Base-by-base conservation (phyloP, 2,329 filamentous ascomycete genomes). In the Penicillium concentricum region DNA sequence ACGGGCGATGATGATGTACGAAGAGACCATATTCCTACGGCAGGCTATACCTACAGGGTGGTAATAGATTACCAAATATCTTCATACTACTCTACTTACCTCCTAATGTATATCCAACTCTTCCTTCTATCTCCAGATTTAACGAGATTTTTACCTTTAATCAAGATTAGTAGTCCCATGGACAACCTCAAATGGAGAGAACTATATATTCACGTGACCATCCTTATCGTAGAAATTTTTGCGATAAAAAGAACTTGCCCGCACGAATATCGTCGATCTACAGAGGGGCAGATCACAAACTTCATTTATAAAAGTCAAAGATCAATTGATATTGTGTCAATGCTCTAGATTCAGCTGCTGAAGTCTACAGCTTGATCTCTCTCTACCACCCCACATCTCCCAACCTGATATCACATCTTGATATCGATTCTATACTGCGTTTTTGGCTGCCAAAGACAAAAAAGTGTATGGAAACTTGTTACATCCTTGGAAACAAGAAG, bases 241-340 rank as follows among this genome's bases (percentile, higher is more conserved):
- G 20, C 48, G 47, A 56, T 56, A 56, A 54, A 30, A 32, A 39
- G 48, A 39, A 41, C 16, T 30, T 54, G 51, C 35, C 43, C 51
- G 38, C 37, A 32, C 44, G 37, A 51, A 50, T 37, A 50, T 50
- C 20, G 18, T 42, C 24, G 50, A 52, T 51, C 41, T 56, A 56
- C 48, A 56, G 54, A 52, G 48, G 54, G 54, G 54, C 41, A 56
- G 41, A 41, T 5, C n/a, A 34, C 28, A 16, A 26, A 26, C 26
- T 50, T 35, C 15, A 22, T 34, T n/a, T 39, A 41, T 42, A 32
- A 32, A 37, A 44, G 12, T 20, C 13, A 42, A 24, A 39, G 2
- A 16, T 32, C 12, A 18, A 12, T 32, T 37, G 28, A 13, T 20
- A 41, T 41, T 35, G 26, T 16, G 20, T 30, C 28, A 16, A 32